phyloP scores from a whole-genome alignment of 805 yeast genomes.

The Zygosaccharomyces rouxii region DNA sequence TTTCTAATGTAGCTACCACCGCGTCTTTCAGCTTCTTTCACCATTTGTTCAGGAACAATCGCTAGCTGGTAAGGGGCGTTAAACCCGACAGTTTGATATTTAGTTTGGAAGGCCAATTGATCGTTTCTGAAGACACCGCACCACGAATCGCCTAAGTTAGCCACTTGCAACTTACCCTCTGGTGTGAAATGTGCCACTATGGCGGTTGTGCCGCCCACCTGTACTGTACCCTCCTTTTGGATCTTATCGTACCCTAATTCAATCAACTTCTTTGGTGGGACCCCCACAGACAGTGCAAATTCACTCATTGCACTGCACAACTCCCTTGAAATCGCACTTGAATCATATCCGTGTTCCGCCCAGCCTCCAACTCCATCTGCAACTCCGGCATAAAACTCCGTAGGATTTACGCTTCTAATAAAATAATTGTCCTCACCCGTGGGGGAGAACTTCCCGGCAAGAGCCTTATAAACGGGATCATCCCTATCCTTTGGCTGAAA shows the following conservation, averaged over 20 bases:
- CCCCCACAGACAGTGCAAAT: slow-evolving; percentile 16
- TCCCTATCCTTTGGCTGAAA: slow-evolving; percentile 71
- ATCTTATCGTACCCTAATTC: slow-evolving; percentile 53
- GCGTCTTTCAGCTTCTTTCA: slow-evolving; percentile 47
- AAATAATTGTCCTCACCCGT: slow-evolving; percentile 78
- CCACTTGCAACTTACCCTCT: slow-evolving; percentile 51
- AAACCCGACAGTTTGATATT: slow-evolving; percentile 78
- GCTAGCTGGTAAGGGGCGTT: slow-evolving; percentile 92
- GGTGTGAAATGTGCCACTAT: slow-evolving; percentile 69
- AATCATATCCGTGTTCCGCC: slow-evolving; percentile 87
- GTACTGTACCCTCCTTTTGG: slow-evolving; percentile 50
- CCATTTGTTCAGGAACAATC: slow-evolving; percentile 64
- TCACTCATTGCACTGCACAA: slow-evolving; percentile 55
- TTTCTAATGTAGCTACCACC: slow-evolving; percentile 68
- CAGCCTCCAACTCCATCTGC: slow-evolving; percentile 99
- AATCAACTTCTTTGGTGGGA: slow-evolving; percentile 47
- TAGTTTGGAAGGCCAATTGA: slow-evolving; percentile 58
- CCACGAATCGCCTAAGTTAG: slow-evolving; percentile 94
- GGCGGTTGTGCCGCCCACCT: slow-evolving; percentile 93
- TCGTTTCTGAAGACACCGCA: slow-evolving; percentile 75
- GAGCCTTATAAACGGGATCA: slow-evolving; percentile 40
- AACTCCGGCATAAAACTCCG: slow-evolving; percentile 59
- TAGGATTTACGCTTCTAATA: slow-evolving; percentile 36
- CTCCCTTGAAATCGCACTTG: slow-evolving; percentile 80
- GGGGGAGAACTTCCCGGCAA: slow-evolving; percentile 45